A percentile compares a stretch with the other conserved stretches of the same genome.
Conservation (phyloP, 108 stramenopile species). For the Nitzschia inconspicua region DNA sequence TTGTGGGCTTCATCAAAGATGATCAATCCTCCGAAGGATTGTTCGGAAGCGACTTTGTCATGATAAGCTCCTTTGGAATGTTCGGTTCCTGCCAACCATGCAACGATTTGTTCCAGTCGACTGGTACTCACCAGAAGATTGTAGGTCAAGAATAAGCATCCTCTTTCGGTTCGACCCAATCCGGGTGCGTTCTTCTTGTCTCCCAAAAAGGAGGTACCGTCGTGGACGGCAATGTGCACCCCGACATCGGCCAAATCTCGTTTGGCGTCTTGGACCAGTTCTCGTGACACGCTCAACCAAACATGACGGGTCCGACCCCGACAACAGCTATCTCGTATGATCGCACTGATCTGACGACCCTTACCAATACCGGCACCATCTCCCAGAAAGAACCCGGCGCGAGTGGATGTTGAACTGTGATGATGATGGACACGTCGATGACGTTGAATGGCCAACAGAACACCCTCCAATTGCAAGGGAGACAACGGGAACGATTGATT, state of each 20-base stretch:
- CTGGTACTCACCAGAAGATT: slow-evolving; percentile 42
- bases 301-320: slow-evolving; percentile 47
- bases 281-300: slow-evolving; percentile 56
- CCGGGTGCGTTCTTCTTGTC: slow-evolving; percentile 1
- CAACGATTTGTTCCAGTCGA: slow-evolving; percentile 65
- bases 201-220: slow-evolving; percentile 32
- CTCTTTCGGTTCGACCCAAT: slow-evolving; percentile 18
- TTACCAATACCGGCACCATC: slow-evolving; percentile 90
- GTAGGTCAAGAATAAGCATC: slow-evolving; percentile 56
- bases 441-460: slow-evolving; percentile 38
- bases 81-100: slow-evolving; percentile 53
- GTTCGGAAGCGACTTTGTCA: slow-evolving; percentile 15
- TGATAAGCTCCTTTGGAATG: background rate
- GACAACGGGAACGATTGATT: slow-evolving; percentile 16
- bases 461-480: slow-evolving; percentile 65
- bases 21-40: slow-evolving; percentile 62
- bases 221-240: slow-evolving; percentile 35
- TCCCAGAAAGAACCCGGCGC: slow-evolving; percentile 82
- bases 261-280: slow-evolving; percentile 52
- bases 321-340: slow-evolving; percentile 36
- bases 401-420: background rate
- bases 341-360: slow-evolving; percentile 62
- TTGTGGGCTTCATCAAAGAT: slow-evolving; percentile 83
- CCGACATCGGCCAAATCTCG: slow-evolving; percentile 57
- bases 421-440: slow-evolving; percentile 32